phyloP scores from a whole-genome alignment of 2,329 filamentous ascomycete species.

The Fusarium mexicanum region DNA sequence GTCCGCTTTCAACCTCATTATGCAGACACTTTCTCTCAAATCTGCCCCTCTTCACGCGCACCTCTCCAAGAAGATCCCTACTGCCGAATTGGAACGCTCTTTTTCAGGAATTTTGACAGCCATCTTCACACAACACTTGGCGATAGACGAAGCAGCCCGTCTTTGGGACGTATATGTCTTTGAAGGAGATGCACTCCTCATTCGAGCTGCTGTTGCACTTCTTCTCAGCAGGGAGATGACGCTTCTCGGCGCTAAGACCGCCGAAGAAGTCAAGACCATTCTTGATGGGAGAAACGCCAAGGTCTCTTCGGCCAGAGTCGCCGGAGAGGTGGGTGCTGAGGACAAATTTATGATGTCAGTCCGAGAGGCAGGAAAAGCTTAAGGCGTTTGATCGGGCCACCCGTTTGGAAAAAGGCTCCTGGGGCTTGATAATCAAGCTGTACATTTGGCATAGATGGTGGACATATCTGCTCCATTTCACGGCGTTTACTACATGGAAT shows the following conservation, averaged over 20 bases:
- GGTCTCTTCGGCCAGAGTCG: slow-evolving; percentile 46
- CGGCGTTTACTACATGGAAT: slow-evolving; percentile 40
- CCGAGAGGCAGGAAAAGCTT: slow-evolving; percentile 50
- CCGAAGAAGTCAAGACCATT: slow-evolving; percentile 55
- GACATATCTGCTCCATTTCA: slow-evolving; percentile 37
- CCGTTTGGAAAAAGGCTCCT: slow-evolving; percentile 3
- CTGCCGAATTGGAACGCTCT: slow-evolving; percentile 61
- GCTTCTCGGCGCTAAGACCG: slow-evolving; percentile 58
- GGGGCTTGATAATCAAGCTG: slow-evolving; percentile 26
- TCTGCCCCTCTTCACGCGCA: slow-evolving; percentile 71
- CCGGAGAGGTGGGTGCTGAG: slow-evolving; percentile 58
- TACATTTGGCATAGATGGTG: slow-evolving; percentile 44
- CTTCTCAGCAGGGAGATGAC: slow-evolving; percentile 64
- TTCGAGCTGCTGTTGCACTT: slow-evolving; percentile 76
- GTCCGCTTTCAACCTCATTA: slow-evolving; percentile 74
- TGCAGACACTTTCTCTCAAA: slow-evolving; percentile 73
- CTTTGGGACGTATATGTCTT: slow-evolving; percentile 87
- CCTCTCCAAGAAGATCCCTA: slow-evolving; percentile 61
- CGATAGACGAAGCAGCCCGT: slow-evolving; percentile 75
- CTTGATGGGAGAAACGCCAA: slow-evolving; percentile 46
- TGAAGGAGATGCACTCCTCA: slow-evolving; percentile 77
- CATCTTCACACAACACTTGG: slow-evolving; percentile 71
- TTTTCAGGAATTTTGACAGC: slow-evolving; percentile 69
- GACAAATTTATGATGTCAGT: slow-evolving; percentile 53
- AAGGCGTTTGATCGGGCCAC: slow-evolving; percentile 14